Percentiles rank a stretch among this genome's conserved stretches.
Evolutionary conservation across 805 yeast genomes (phyloP).

Genomic region (Sugiyamaella valdiviana): DNA sequence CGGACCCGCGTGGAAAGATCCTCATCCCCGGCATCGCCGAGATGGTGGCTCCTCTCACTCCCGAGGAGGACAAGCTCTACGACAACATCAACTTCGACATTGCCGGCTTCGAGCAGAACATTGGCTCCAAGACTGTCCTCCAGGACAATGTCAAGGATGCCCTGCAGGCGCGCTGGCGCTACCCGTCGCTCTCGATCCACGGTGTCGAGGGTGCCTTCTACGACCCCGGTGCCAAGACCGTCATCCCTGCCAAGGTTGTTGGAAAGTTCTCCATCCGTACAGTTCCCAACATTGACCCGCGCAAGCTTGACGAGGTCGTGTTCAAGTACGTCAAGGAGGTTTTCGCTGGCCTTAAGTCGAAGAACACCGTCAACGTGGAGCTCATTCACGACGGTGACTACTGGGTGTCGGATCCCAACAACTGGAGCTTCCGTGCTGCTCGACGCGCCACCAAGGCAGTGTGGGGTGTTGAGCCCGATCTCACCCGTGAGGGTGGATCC

Average conservation of each 20-base stretch:
- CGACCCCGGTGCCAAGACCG: constrained; percentile 95
- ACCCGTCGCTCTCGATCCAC: constrained; percentile 90
- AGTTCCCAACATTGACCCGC: constrained; percentile 86
- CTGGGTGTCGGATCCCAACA: constrained; percentile 94
- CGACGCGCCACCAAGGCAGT: constrained; percentile 89
- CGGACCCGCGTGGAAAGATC: constrained; percentile 75
- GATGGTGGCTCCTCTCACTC: constrained; percentile 92
- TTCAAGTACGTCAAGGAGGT: constrained; percentile 58
- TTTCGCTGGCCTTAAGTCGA: constrained; percentile 65
- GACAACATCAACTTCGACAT: constrained; percentile 81
- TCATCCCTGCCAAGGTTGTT: constrained; percentile 86
- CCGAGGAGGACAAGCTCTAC: constrained; percentile 68
- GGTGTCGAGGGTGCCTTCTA: constrained; percentile 98
- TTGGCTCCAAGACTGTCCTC: constrained; percentile 81
- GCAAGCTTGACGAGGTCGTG: constrained; percentile 72
- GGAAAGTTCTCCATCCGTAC: constrained; percentile 98
- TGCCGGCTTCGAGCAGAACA: constrained; percentile 77
- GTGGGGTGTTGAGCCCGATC: constrained; percentile 92
- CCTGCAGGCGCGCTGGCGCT: constrained; percentile 98
- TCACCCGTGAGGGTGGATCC: constrained; percentile 98
- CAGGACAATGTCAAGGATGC: constrained; percentile 75
- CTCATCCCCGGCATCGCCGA: constrained; percentile 82
- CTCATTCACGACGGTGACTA: constrained; percentile 92
- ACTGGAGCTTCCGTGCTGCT: constrained; percentile 90
- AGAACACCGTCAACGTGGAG: constrained; percentile 66